These are phyloP conservation scores for Camellia lanceoleosa DNA, from an alignment of 148 eudicot species.

Conservation along the genomic window DNA sequence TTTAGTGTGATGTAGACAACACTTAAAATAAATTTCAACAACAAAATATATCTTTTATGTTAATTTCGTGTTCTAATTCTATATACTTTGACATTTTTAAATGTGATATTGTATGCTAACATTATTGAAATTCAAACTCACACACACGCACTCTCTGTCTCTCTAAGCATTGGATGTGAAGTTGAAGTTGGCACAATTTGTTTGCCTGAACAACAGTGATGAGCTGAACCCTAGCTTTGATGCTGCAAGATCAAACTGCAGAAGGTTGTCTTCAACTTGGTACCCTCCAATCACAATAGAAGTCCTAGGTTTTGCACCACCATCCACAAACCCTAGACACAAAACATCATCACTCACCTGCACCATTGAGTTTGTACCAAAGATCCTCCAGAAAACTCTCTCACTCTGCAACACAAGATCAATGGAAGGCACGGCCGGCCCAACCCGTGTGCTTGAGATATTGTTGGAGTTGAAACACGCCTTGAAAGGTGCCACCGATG, in stretches of 20 bases:
- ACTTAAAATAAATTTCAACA: no score
- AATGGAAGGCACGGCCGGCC: slow-evolving; percentile 37
- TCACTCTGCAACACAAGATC: slow-evolving; percentile 37
- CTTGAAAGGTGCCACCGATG: slow-evolving; percentile 34
- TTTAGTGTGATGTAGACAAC: no score
- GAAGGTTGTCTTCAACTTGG: slow-evolving; percentile 46
- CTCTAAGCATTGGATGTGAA: slow-evolving; percentile 18
- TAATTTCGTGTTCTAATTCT: no score
- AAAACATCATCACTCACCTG: slow-evolving; percentile 17
- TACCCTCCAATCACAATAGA: slow-evolving; percentile 45
- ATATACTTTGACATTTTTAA: no score
- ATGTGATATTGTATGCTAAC: no score
- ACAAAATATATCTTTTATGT: no score
- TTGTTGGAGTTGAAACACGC: slow-evolving; percentile 22
- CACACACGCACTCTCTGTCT: no score
- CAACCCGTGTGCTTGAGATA: slow-evolving; percentile 14
- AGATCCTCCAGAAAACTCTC: slow-evolving; percentile 38
- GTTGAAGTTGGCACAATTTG: slow-evolving; percentile 42
- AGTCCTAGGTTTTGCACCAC: slow-evolving; percentile 26
- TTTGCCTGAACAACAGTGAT: slow-evolving; percentile 21
- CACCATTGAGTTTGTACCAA: slow-evolving; percentile 49
- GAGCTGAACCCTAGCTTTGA: slow-evolving; percentile 42
- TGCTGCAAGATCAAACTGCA: slow-evolving; percentile 39
- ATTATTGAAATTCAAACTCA: no score
- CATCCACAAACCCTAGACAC: slow-evolving; percentile 50